phyloP scores from a whole-genome alignment of 2,329 filamentous ascomycete species.

The Myriosclerotinia curreyana region DNA sequence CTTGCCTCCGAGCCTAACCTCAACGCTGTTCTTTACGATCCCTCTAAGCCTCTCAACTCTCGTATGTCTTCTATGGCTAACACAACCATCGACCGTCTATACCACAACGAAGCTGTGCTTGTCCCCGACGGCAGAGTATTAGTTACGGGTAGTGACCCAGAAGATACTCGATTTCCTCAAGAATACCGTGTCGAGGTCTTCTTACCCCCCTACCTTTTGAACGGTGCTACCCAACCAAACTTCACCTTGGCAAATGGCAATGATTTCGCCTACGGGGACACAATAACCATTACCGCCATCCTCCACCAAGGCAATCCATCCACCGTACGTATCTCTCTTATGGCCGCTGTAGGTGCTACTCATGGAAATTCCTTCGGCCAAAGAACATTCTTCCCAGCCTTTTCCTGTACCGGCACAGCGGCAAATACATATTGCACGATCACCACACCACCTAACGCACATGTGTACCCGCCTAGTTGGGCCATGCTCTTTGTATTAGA shows the following conservation, averaged over 20 bases:
- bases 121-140: conserved; percentile 62
- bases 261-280: conserved; percentile 16
- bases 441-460: conserved; percentile 53
- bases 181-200: conserved; percentile 66
- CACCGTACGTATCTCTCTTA: conserved; percentile 12
- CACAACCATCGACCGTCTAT: conserved; percentile 60
- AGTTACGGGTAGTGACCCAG: conserved; percentile 51
- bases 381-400: conserved; percentile 10
- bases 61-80: conserved; percentile 63
- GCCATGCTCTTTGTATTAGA: conserved; percentile 63
- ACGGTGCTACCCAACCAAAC: conserved; percentile 48
- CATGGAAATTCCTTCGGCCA: conserved; percentile 18
- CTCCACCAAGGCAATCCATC: conserved; percentile 7
- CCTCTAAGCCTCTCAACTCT: conserved; percentile 49
- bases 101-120: conserved; percentile 62
- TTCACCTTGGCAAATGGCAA: conserved; percentile 47
- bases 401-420: conserved; percentile 11
- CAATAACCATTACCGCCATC: background rate
- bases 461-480: conserved; percentile 60
- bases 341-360: conserved; percentile 17
- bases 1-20: conserved; percentile 53
- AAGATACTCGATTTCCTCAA: conserved; percentile 24
- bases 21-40: conserved; percentile 62
- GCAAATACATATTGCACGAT: background rate
- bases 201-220: conserved; percentile 57